Evolutionary conservation across 768 basidiomycete species (phyloP).

Genomic region (Hypholoma sublateritium): DNA sequence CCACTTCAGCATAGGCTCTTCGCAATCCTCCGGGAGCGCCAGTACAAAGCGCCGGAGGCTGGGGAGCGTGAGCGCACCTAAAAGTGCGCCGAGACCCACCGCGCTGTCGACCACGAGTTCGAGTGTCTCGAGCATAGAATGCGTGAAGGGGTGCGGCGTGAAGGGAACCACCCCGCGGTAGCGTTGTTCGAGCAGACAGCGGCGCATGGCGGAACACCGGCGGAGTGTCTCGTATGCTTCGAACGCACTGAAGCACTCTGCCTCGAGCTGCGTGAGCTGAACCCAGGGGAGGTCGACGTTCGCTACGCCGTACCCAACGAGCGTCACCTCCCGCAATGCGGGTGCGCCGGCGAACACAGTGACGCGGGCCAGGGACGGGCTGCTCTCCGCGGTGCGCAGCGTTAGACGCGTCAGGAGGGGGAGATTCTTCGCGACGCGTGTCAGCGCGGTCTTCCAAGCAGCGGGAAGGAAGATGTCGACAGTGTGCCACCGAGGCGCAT

Average conservation of each 20-base stretch:
- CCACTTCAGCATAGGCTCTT: constrained; percentile 7
- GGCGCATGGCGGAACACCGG: constrained; percentile 11
- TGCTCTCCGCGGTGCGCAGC: constrained; percentile 16
- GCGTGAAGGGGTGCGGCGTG: constrained; percentile 8
- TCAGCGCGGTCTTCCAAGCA: constrained; percentile 14
- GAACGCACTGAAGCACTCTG: constrained; percentile 15
- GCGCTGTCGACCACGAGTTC: constrained; percentile 18
- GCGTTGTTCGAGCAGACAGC: constrained; percentile 17
- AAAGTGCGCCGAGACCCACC: constrained; percentile 11
- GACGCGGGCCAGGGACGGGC: constrained; percentile 14
- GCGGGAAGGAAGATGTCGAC: constrained; percentile 21
- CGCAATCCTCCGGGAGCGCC: constrained; percentile 13
- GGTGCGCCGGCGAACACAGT: constrained; percentile 16
- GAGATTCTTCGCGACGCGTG: constrained; percentile 10
- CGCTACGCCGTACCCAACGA: constrained; percentile 17
- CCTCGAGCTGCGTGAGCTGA: constrained; percentile 17
- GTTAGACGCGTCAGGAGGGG: constrained; percentile 16
- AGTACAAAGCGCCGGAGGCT: constrained; percentile 17
- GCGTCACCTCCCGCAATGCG: constrained; percentile 14
- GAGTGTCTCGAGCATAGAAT: constrained; percentile 14
- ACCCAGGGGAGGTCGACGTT: constrained; percentile 19
- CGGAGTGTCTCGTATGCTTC: constrained; percentile 21
- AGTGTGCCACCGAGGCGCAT: constrained; percentile 19
- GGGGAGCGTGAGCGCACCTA: constrained; percentile 16
- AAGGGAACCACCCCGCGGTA: constrained; percentile 12